Conservation (phyloP, 148 eudicot genomes). For the Suaeda aralocaspica region DNA sequence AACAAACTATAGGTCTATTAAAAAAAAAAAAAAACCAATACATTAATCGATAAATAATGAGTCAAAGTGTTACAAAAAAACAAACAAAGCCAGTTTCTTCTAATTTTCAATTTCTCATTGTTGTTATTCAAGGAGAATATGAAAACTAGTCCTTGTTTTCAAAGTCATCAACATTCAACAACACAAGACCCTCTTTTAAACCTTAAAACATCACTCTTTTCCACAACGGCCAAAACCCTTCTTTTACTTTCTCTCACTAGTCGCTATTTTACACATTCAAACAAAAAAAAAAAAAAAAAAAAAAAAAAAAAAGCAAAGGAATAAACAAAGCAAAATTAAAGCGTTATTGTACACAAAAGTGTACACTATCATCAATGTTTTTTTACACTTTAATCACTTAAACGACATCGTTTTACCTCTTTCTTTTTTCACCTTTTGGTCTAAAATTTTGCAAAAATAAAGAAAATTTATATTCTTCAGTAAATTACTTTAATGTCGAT, state of each 20-base stretch:
- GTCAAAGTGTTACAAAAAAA: too few species aligned
- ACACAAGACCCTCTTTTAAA: not conserved
- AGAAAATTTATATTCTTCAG: not conserved
- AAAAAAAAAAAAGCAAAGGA: not conserved
- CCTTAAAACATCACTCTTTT: not conserved
- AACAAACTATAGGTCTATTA: too few species aligned
- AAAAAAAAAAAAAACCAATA: too few species aligned
- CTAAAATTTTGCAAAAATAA: conserved; percentile 20
- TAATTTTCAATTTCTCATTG: not conserved
- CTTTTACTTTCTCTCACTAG: conserved; percentile 11
- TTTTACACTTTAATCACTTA: not conserved
- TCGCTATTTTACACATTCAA: conserved; percentile 2
- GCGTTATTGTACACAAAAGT: conserved; percentile 7
- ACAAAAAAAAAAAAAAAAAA: not conserved
- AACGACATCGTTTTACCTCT: conserved; percentile 17
- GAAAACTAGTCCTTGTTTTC: not conserved
- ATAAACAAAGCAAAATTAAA: conserved; percentile 10
- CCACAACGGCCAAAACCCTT: conserved; percentile 20
- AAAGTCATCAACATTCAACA: conserved; percentile 10
- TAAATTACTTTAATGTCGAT: conserved; percentile 15
- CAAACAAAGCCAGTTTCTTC: too few species aligned
- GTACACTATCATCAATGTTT: conserved; percentile 10
- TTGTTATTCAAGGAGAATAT: not conserved
- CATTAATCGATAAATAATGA: too few species aligned
- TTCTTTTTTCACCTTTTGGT: conserved; percentile 9